Evolutionary conservation across 768 basidiomycete genomes (phyloP).

Genomic region (Exsudoporus frostii): DNA sequence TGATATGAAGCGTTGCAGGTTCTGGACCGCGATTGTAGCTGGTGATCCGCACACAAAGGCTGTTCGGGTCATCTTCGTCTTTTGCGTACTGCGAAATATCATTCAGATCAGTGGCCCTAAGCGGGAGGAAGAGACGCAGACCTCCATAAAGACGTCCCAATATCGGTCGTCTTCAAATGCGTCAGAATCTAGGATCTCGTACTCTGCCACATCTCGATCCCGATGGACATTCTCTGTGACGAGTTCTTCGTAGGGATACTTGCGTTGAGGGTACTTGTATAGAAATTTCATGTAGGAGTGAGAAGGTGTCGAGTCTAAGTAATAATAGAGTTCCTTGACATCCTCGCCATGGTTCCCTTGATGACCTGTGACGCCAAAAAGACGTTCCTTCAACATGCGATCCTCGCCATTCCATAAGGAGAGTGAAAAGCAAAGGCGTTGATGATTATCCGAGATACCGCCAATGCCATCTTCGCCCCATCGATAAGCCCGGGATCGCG

Average conservation of each 20-base stretch:
- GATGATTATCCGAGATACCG: constrained; percentile 96
- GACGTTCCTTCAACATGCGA: constrained; percentile 91
- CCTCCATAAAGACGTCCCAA: constrained; percentile 99
- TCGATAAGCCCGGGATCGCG: constrained; percentile 90
- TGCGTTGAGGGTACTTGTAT: constrained; percentile 96
- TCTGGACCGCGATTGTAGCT: constrained; percentile 97
- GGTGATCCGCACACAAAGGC: constrained; percentile 89
- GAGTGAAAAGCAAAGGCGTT: constrained; percentile 85
- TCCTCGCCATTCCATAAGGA: constrained; percentile 95
- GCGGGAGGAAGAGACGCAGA: constrained; percentile 34
- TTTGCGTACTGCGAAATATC: constrained; percentile 78
- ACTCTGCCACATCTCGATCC: constrained; percentile 83
- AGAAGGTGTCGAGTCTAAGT: constrained; percentile 96
- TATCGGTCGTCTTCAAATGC: constrained; percentile 90
- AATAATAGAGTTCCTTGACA: constrained; percentile 98
- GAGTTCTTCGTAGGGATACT: constrained; percentile 92
- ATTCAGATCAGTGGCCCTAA: background rate
- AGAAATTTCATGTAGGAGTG: constrained; percentile 99
- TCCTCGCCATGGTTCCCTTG: constrained; percentile 99
- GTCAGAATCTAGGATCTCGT: constrained; percentile 90
- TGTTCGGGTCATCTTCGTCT: constrained; percentile 88
- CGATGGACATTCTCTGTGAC: constrained; percentile 81
- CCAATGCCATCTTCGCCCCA: constrained; percentile 99
- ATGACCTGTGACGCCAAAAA: constrained; percentile 95
- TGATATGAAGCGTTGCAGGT: constrained; percentile 86